Base-by-base conservation (phyloP, 495 filamentous ascomycete species). In the Astrothelium macrocarpum region DNA sequence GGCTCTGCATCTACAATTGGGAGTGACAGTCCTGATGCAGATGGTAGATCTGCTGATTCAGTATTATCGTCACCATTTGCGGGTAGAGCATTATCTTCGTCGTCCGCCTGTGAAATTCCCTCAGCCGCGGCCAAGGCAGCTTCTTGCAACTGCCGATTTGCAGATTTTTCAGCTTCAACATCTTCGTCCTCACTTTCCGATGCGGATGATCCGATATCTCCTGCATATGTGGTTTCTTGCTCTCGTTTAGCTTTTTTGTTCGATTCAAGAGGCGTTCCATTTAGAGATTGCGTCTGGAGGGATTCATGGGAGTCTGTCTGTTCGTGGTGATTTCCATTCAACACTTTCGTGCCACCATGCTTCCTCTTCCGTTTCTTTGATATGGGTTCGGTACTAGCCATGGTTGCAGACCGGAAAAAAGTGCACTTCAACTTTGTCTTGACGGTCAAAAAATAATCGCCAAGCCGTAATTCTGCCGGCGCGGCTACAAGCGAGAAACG, bases 1-100 rank as follows among this genome's bases (percentile, higher is more conserved):
- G 85, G 80, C 28, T 82, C 80, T 28, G 73, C 76, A 39, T 80
- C 79, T 2, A 75, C 80, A 53, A 77, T 72, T 0, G 87, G 87
- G 45, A 89, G 77, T 39, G 80, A 77, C 25, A 88, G 76, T 14
- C 77, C 69, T 49, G 80, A 72, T 59, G 75, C 68, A 1, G 77
- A 77, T 25, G 85, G 82, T 9, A 88, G 75, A 60, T 81, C 81
- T 16, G 72, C 68, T 31, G 71, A 66, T 43, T 63, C 67, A 2
- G 23, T 64, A 32, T 20, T 49, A 20, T 36, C 61, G 10, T 63
- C 49, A 53, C 69, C 68, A 32, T 67, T 67, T 5, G 60, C 59
- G 1, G 34, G 34, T 9, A 43, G 16, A 18, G 23, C 42, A 11
- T 66, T 45, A 23, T 34, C 66, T 28, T 65, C 62, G 43, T 43